Conservation (phyloP, 768 basidiomycete species). For the Dioszegia crocea region DNA sequence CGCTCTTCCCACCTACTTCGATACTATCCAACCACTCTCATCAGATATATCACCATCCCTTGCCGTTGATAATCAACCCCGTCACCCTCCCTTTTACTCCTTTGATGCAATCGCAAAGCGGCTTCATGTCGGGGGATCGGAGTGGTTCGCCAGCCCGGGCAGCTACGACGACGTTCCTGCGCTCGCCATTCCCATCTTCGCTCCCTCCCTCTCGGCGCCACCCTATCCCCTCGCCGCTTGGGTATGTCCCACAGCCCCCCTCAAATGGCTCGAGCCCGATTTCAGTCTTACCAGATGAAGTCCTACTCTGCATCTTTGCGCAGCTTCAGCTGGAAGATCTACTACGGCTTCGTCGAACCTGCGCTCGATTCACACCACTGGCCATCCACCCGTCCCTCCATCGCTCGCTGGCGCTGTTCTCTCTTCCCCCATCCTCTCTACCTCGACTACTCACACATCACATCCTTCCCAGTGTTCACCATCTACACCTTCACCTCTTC, state of each 20-base stretch:
- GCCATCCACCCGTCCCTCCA: constrained; percentile 19
- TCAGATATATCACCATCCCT: constrained; percentile 12
- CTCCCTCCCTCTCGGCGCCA: background rate
- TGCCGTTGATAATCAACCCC: background rate
- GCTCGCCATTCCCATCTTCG: constrained; percentile 3
- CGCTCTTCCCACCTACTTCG: constrained; percentile 22
- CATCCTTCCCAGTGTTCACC: constrained; percentile 19
- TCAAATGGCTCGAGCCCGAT: constrained; percentile 21
- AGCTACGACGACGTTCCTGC: background rate
- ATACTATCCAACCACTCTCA: constrained; percentile 34
- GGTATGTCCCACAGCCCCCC: constrained; percentile 16
- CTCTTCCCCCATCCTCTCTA: constrained; percentile 21
- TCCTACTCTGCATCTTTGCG: constrained; percentile 19
- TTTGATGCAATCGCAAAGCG: no score
- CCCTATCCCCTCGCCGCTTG: background rate
- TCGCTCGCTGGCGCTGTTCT: constrained; percentile 14
- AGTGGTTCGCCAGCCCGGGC: background rate
- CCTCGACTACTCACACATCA: constrained; percentile 9
- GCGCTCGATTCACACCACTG: constrained; percentile 4
- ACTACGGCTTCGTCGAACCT: constrained; percentile 13
- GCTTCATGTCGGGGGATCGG: no score
- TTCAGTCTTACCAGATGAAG: constrained; percentile 25
- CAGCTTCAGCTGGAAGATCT: constrained; percentile 23
- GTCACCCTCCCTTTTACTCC: no score
- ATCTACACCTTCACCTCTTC: constrained; percentile 30